Evolutionary conservation across 495 filamentous ascomycete species (phyloP).

Genomic region (Monascus purpureus): DNA sequence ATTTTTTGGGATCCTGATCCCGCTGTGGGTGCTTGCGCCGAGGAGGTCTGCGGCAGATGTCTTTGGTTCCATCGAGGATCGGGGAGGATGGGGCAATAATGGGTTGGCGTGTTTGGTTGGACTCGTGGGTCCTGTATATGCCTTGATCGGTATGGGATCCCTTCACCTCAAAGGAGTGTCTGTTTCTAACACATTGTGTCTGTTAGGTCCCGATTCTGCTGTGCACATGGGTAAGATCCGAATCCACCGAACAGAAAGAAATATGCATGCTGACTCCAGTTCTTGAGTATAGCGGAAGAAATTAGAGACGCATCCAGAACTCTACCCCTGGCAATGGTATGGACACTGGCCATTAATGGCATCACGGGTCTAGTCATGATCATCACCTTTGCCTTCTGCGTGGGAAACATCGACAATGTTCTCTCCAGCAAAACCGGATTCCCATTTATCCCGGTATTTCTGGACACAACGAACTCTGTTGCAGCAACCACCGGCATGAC

Average conservation of each 20-base stretch:
- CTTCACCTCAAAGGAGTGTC: conserved; percentile 2
- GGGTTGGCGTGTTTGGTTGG: too few relatives aligned
- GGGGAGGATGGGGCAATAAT: too few relatives aligned
- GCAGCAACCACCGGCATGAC: conserved; percentile 22
- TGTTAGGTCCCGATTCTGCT: conserved; percentile 8
- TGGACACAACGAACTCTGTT: conserved; percentile 14
- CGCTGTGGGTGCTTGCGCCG: conserved; percentile 25
- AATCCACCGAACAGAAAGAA: too few relatives aligned
- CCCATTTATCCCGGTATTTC: conserved; percentile 23
- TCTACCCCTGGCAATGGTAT: conserved; percentile 33
- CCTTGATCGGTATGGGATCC: too few relatives aligned
- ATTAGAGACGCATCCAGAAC: conserved; percentile 29
- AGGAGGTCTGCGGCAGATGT: conserved; percentile 22
- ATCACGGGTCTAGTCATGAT: conserved; percentile 27
- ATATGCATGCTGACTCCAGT: too few relatives aligned
- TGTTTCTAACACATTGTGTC: conserved; percentile 25
- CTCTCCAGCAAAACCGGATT: conserved; percentile 21
- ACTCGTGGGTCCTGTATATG: too few relatives aligned
- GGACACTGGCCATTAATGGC: conserved; percentile 28
- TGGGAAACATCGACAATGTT: conserved; percentile 23
- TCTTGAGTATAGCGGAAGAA: conserved; percentile 24
- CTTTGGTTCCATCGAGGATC: conserved; percentile 8
- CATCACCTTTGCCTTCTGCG: conserved; percentile 31
- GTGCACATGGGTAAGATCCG: conserved; percentile 4
- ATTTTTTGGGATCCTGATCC: conserved; percentile 26